Evolutionary conservation across 139 green algal genomes (phyloP).

Genomic region (Deuterostichococcus epilithicus): DNA sequence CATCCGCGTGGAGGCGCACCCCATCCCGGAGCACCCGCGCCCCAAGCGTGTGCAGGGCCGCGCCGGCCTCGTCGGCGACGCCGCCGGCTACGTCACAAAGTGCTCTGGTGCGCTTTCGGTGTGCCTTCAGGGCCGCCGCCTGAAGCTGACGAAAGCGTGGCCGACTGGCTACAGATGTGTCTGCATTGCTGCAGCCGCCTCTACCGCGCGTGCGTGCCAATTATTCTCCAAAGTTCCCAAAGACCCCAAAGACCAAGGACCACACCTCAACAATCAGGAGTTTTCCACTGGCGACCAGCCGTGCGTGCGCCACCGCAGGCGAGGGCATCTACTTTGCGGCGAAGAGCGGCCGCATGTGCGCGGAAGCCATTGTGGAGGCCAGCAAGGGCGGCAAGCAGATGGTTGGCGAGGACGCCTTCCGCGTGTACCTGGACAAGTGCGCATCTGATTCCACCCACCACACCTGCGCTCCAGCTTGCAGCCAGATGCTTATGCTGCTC

Average conservation of each 20-base stretch:
- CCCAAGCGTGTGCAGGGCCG: slow-evolving; percentile 77
- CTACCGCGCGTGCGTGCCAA: too few relatives aligned
- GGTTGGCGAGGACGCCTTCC: slow-evolving; percentile 79
- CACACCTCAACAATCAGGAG: too few relatives aligned
- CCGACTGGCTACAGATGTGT: too few relatives aligned
- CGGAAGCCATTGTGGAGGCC: slow-evolving; percentile 90
- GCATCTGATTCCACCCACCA: too few relatives aligned
- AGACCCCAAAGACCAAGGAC: too few relatives aligned
- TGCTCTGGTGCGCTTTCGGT: slow-evolving; percentile 54
- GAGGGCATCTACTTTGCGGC: slow-evolving; percentile 99
- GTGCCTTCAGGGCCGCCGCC: too few relatives aligned
- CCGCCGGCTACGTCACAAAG: slow-evolving; percentile 62
- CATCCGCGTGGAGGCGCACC: slow-evolving; percentile 97
- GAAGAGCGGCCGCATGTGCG: slow-evolving; percentile 96
- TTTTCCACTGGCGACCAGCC: background rate
- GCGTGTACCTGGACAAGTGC: slow-evolving; percentile 89
- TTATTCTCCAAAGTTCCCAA: too few relatives aligned
- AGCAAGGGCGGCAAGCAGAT: slow-evolving; percentile 73
- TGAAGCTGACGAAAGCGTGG: too few relatives aligned
- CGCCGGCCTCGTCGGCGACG: slow-evolving; percentile 91
- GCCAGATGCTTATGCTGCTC: too few relatives aligned
- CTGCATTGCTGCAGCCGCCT: too few relatives aligned
- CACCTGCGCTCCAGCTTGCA: too few relatives aligned
- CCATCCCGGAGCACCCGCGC: slow-evolving; percentile 96
- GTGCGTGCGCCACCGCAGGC: slow-evolving; percentile 27